Conservation (phyloP, 2,329 filamentous ascomycete genomes). For the Bipolaris oryzae region DNA sequence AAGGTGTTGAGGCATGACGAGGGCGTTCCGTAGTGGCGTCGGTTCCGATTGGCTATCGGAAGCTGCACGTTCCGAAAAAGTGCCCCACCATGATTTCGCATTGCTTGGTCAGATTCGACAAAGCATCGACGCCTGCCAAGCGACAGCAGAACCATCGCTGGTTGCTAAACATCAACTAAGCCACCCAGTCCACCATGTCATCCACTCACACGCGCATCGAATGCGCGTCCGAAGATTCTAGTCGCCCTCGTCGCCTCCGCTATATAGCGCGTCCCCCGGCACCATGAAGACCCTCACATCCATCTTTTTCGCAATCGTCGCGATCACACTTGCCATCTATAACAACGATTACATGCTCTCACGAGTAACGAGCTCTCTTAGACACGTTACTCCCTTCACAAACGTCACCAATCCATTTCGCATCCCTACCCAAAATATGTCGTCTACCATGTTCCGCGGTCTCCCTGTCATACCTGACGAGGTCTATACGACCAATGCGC, state of each 20-base stretch:
- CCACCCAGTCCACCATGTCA: slow-evolving; percentile 27
- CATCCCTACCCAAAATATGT: slow-evolving; percentile 40
- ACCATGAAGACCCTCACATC: slow-evolving; percentile 50
- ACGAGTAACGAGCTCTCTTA: slow-evolving; percentile 41
- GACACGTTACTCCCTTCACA: slow-evolving; percentile 35
- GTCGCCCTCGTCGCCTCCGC: slow-evolving; percentile 18
- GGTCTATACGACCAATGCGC: slow-evolving; percentile 49
- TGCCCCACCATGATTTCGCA: slow-evolving; percentile 9
- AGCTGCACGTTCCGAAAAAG: slow-evolving; percentile 6
- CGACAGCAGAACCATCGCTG: slow-evolving; percentile 8
- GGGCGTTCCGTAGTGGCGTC: neutral
- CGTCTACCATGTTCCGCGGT: slow-evolving; percentile 50
- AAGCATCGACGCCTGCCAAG: slow-evolving; percentile 22
- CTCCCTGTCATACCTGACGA: slow-evolving; percentile 56
- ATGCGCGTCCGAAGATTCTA: slow-evolving; percentile 41
- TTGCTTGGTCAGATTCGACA: slow-evolving; percentile 31
- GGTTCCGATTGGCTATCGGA: slow-evolving; percentile 9
- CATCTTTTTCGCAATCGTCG: slow-evolving; percentile 51
- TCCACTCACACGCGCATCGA: slow-evolving; percentile 17
- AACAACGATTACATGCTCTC: slow-evolving; percentile 52
- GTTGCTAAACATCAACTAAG: slow-evolving; percentile 42
- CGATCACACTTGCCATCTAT: slow-evolving; percentile 48
- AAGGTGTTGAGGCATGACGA: slow-evolving; percentile 4
- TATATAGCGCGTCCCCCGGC: slow-evolving; percentile 43
- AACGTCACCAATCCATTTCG: slow-evolving; percentile 22